phyloP scores from a whole-genome alignment of 768 basidiomycete genomes.

The Tephrocybe sp. region DNA sequence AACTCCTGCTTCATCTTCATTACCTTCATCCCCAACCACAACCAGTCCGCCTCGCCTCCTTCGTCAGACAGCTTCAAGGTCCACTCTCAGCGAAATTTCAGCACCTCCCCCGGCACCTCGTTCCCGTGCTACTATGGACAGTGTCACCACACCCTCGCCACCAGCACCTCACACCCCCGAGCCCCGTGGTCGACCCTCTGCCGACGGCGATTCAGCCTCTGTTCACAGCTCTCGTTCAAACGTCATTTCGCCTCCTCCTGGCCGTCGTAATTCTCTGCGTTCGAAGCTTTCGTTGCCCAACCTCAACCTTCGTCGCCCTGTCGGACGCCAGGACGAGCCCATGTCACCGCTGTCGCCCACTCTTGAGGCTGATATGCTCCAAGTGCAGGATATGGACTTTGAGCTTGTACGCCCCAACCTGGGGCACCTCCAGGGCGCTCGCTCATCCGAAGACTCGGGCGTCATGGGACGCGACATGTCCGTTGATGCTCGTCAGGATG shows the following conservation, averaged over 20 bases:
- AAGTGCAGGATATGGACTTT: conserved; percentile 82
- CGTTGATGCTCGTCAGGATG: conserved; percentile 29
- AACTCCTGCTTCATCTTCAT: conserved; percentile 5
- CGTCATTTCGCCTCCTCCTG: conserved; percentile 38
- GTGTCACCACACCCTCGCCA: conserved; percentile 8
- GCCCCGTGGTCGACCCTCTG: conserved; percentile 15
- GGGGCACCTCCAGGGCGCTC: conserved; percentile 35
- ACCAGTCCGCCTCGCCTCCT: conserved; percentile 22
- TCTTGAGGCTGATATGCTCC: conserved; percentile 55
- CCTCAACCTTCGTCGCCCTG: conserved; percentile 56
- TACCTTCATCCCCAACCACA: conserved; percentile 22
- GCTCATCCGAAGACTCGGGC: conserved; percentile 57
- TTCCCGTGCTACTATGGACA: conserved; percentile 7
- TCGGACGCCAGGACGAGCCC: conserved; percentile 37
- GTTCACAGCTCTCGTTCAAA: conserved; percentile 35
- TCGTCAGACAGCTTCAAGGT: conserved; percentile 26
- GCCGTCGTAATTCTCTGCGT: conserved; percentile 45
- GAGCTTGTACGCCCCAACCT: conserved; percentile 70
- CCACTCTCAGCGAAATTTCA: conserved; percentile 17
- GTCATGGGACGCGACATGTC: conserved; percentile 35
- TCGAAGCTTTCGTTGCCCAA: conserved; percentile 71
- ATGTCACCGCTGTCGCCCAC: conserved; percentile 20
- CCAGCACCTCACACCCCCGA: conserved; percentile 2
- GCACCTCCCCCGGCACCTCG: conserved; percentile 2
- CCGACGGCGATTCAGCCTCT: conserved; percentile 26